Evolutionary conservation across 495 filamentous ascomycete species (phyloP).

Genomic region (Penicillium soppii): DNA sequence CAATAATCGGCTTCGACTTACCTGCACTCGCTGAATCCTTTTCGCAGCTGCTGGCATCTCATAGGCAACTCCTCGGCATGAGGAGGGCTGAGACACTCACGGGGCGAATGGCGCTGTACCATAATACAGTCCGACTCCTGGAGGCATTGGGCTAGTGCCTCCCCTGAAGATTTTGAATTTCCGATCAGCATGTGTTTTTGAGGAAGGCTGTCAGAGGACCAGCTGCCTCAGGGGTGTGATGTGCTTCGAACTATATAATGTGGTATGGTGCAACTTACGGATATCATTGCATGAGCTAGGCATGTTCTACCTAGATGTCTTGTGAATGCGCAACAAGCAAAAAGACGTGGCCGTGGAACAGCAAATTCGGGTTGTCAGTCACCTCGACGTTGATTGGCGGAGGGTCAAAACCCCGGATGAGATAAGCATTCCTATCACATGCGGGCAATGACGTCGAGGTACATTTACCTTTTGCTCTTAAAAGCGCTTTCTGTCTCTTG

Average conservation of each 20-base stretch:
- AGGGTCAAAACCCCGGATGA: slow-evolving; percentile 32
- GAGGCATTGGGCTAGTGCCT: slow-evolving; percentile 88
- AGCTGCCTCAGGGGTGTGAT: slow-evolving; percentile 4
- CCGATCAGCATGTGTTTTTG: slow-evolving; percentile 13
- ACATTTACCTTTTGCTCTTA: not conserved
- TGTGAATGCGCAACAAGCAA: slow-evolving; percentile 5
- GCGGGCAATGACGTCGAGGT: slow-evolving; percentile 28
- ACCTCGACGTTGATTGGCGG: slow-evolving; percentile 19
- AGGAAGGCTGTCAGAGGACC: slow-evolving; percentile 4
- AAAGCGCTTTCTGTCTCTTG: slow-evolving; percentile 4
- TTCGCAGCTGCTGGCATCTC: slow-evolving; percentile 88
- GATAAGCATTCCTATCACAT: slow-evolving; percentile 39
- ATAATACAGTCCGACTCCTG: slow-evolving; percentile 95
- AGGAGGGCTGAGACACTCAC: slow-evolving; percentile 83
- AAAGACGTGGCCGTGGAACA: not conserved
- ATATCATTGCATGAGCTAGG: slow-evolving; percentile 96
- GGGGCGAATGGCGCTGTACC: slow-evolving; percentile 78
- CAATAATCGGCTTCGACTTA: slow-evolving; percentile 27
- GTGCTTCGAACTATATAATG: not conserved
- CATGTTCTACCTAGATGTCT: slow-evolving; percentile 60
- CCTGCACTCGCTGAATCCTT: slow-evolving; percentile 92
- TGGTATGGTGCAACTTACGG: slow-evolving; percentile 54
- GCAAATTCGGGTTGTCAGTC: slow-evolving; percentile 23
- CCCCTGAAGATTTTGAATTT: slow-evolving; percentile 54
- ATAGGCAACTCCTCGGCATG: slow-evolving; percentile 74